phyloP scores from a whole-genome alignment of 169 alveolate species.

The Plasmodium knowlesi region DNA sequence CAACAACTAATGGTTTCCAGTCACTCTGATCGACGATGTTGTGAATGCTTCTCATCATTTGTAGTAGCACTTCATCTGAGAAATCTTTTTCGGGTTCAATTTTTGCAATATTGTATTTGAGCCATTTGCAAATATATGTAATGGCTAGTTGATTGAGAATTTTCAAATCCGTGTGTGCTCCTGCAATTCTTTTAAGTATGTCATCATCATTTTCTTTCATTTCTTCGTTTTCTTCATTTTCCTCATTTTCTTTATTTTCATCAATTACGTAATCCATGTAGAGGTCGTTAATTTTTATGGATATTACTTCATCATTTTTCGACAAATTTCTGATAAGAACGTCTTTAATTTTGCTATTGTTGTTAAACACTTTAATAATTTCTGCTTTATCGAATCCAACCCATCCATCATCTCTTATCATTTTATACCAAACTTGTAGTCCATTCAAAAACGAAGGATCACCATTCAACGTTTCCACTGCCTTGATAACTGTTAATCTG shows the following conservation, averaged over 20 bases:
- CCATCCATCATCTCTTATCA: conserved; percentile 75
- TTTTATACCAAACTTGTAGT: conserved; percentile 67
- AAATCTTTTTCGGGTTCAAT: conserved; percentile 87
- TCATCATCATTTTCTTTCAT: conserved; percentile 50
- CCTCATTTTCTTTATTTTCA: conserved; percentile 65
- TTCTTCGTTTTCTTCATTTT: conserved; percentile 42
- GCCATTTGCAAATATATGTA: conserved; percentile 89
- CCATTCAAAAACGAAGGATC: conserved; percentile 58
- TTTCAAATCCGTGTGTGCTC: conserved; percentile 86
- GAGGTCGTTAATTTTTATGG: conserved; percentile 62
- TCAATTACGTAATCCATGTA: conserved; percentile 59
- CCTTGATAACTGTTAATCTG: conserved; percentile 40
- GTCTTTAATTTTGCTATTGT: conserved; percentile 50
- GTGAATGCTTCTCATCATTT: conserved; percentile 90
- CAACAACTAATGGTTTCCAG: conserved; percentile 92
- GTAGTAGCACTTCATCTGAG: conserved; percentile 86
- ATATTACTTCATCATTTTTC: conserved; percentile 75
- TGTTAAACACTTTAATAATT: conserved; percentile 53
- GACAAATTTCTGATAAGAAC: conserved; percentile 54
- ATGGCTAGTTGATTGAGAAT: conserved; percentile 87
- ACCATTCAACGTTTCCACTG: conserved; percentile 53
- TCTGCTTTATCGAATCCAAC: conserved; percentile 72
- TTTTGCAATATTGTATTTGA: conserved; percentile 87
- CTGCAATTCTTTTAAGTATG: conserved; percentile 73
- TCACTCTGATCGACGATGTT: conserved; percentile 90